Base-by-base conservation (phyloP, 2,329 filamentous ascomycete species). In the Trichoderma semiorbis region DNA sequence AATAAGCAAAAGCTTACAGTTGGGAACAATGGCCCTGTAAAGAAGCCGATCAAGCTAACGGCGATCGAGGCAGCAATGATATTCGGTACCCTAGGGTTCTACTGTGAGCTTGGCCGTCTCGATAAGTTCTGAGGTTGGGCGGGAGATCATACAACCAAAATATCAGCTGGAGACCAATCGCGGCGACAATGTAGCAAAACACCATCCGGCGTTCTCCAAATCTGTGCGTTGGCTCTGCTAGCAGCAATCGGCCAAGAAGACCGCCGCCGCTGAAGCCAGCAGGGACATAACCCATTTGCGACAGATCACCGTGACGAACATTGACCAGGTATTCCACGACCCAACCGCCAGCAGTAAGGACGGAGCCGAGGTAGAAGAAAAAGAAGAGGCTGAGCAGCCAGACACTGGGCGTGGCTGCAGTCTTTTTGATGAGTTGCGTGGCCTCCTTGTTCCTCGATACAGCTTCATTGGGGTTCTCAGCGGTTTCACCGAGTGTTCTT, bases 281-380 rank as follows among this genome's bases (percentile, higher is more conserved):
- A 0, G 89, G 86, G 0, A 92, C 86, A 66, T 91, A 92, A 0
- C 89, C 89, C 78, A 90, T 87, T 21, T 85, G 81, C 0, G 85
- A 82, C 0, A 91, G 79, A 2, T 87, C 81, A 0, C 89, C 89
- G 3, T 86, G 80, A 0, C 89, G 86, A n/a, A 88, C 87, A 3
- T 84, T 83, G 7, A 91, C 86, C 3, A 92, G 83, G 70, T 89
- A 92, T 74, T 91, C 88, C 2, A 91, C 89, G 0, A 91, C 85
- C 90, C 89, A 92, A 1, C 90, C 89, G 72, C 81, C 78, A 0
- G 88, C 85, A 0, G 89, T 91, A 2, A 89, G 84, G 1, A 76
- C 78, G 0, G 84, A 85, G 0, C 90, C 89, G 0, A 91, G 81
- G 66, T 87, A 87, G 77, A 91, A 90, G 79, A 91, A 91, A 80